Conservation (phyloP, 2,329 filamentous ascomycete species). For the Pseudogymnoascus sp. region DNA sequence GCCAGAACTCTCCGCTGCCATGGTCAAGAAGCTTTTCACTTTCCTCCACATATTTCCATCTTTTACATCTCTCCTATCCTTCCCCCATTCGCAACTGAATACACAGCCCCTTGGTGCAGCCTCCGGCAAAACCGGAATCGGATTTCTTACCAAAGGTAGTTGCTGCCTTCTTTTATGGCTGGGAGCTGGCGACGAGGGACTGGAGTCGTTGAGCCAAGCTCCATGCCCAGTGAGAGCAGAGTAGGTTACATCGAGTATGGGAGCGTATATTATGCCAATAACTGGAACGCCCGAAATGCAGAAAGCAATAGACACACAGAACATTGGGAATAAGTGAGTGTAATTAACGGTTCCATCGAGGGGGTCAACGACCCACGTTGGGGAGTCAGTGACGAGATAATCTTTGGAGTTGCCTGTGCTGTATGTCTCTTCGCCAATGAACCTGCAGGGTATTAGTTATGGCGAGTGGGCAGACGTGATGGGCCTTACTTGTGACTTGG, state of each 20-base stretch:
- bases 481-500: slow-evolving; percentile 53
- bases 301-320: slow-evolving; percentile 70
- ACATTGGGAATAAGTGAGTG: slow-evolving; percentile 73
- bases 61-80: slow-evolving; percentile 57
- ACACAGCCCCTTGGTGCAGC: slow-evolving; percentile 61
- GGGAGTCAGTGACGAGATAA: slow-evolving; percentile 55
- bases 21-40: slow-evolving; percentile 65
- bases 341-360: slow-evolving; percentile 74
- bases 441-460: slow-evolving; percentile 36
- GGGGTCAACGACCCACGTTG: slow-evolving; percentile 72
- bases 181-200: slow-evolving; percentile 18
- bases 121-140: slow-evolving; percentile 53
- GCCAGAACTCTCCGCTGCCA: slow-evolving; percentile 59
- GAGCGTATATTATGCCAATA: slow-evolving; percentile 65
- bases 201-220: slow-evolving; percentile 41
- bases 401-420: slow-evolving; percentile 57
- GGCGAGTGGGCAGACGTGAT: background rate
- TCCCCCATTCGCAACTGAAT: slow-evolving; percentile 73
- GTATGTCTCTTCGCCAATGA: slow-evolving; percentile 71
- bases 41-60: slow-evolving; percentile 65
- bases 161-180: slow-evolving; percentile 47
- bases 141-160: slow-evolving; percentile 55
- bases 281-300: slow-evolving; percentile 50
- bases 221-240: slow-evolving; percentile 57
- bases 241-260: slow-evolving; percentile 61